These are phyloP conservation scores for Furcasterigmium furcatum DNA, from an alignment of 2,329 filamentous ascomycete genomes.

Conservation along the genomic window DNA sequence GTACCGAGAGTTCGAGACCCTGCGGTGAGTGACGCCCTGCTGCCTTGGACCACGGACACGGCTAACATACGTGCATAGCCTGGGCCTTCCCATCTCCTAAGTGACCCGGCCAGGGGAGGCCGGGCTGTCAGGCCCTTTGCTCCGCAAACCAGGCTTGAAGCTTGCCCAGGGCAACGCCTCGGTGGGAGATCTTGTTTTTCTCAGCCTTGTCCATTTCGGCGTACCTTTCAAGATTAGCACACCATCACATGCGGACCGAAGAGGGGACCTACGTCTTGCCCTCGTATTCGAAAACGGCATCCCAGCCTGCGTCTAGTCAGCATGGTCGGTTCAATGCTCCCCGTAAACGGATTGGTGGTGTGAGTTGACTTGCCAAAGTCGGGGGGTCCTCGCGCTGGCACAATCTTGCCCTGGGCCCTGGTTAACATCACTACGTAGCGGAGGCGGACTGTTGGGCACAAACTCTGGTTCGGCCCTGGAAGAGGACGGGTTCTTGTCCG, in stretches of 20 bases:
- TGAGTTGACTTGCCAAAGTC: slow-evolving; percentile 67
- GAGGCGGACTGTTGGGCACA: slow-evolving; percentile 18
- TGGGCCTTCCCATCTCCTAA: too few species aligned
- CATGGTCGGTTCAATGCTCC: neutral
- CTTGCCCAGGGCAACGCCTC: slow-evolving; percentile 81
- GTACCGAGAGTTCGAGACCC: slow-evolving; percentile 75
- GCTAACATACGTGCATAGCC: too few species aligned
- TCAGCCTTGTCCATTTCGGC: slow-evolving; percentile 89
- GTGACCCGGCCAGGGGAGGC: too few species aligned
- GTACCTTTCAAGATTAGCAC: slow-evolving; percentile 48
- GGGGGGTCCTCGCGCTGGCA: slow-evolving; percentile 74
- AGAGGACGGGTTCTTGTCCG: slow-evolving; percentile 78
- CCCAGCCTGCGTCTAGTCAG: slow-evolving; percentile 68
- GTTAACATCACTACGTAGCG: neutral
- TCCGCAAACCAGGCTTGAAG: slow-evolving; percentile 75
- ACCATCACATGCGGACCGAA: too few species aligned
- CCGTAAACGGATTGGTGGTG: neutral
- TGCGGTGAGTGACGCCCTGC: slow-evolving; percentile 31
- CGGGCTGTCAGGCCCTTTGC: too few species aligned
- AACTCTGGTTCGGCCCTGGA: slow-evolving; percentile 86
- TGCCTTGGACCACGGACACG: neutral
- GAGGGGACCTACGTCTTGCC: slow-evolving; percentile 65
- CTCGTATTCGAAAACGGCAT: slow-evolving; percentile 91
- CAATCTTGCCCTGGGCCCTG: slow-evolving; percentile 65
- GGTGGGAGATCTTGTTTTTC: slow-evolving; percentile 93